phyloP scores from a whole-genome alignment of 2,329 filamentous ascomycete genomes.

The Ceratocystis albifundus region DNA sequence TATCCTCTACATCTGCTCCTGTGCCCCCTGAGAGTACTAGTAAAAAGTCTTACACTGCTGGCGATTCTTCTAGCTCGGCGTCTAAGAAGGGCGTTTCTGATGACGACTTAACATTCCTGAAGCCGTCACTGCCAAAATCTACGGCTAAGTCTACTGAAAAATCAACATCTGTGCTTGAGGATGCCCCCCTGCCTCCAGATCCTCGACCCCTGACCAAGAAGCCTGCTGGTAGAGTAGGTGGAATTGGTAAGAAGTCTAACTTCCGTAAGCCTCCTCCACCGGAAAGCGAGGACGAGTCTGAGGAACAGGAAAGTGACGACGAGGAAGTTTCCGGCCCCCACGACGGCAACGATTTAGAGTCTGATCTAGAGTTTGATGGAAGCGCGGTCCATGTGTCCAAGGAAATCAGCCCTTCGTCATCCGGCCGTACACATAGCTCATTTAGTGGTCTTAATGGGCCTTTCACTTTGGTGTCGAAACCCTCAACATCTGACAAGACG shows the following conservation, averaged over 20 bases:
- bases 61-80: conserved; percentile 37
- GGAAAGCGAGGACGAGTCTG: conserved; percentile 32
- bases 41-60: conserved; percentile 39
- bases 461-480: conserved; percentile 35
- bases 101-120: conserved; percentile 19
- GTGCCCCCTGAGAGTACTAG: conserved; percentile 46
- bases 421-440: conserved; percentile 44
- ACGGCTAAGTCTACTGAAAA: conserved; percentile 23
- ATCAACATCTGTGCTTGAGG: conserved; percentile 24
- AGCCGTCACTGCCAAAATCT: conserved; percentile 15
- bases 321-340: conserved; percentile 33
- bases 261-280: conserved; percentile 3
- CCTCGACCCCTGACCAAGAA: conserved; percentile 31
- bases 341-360: conserved; percentile 35
- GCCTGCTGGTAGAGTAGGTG: neutral
- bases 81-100: conserved; percentile 21
- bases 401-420: conserved; percentile 42
- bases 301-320: conserved; percentile 33
- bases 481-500: conserved; percentile 11
- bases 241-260: conserved; percentile 17
- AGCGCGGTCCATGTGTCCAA: conserved; percentile 55
- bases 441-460: conserved; percentile 41
- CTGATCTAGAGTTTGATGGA: conserved; percentile 41
- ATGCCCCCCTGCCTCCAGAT: conserved; percentile 37
- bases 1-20: conserved; percentile 30